phyloP scores from a whole-genome alignment of 257 asterid species.

The Solanum gandarillasii region DNA sequence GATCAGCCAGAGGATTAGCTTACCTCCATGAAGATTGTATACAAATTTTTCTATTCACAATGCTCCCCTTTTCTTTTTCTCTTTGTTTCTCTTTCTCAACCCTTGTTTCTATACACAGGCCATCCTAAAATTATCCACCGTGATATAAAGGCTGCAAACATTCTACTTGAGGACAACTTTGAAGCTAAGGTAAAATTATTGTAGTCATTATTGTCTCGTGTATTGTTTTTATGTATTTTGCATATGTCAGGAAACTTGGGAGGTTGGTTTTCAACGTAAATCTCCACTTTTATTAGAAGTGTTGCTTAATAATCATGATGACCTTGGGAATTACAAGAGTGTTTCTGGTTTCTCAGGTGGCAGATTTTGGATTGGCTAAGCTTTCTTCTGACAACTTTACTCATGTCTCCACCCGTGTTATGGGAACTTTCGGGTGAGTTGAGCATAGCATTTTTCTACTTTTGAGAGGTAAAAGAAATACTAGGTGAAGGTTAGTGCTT shows the following conservation, averaged over 20 bases:
- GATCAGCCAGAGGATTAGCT: conserved; percentile 91
- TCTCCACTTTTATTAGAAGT: background rate
- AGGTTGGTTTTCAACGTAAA: background rate
- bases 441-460: background rate
- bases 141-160: conserved; percentile 46
- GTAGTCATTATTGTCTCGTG: background rate
- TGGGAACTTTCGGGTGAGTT: conserved; percentile 94
- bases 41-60: background rate
- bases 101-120: conserved; percentile 17
- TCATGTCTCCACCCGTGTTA: conserved; percentile 95
- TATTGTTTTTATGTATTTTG: background rate
- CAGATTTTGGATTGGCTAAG: conserved; percentile 94
- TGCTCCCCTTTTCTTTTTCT: background rate
- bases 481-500: background rate
- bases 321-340: background rate
- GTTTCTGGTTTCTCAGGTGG: conserved; percentile 42
- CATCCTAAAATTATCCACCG: conserved; percentile 48
- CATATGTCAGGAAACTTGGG: background rate
- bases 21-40: conserved; percentile 92
- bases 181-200: conserved; percentile 39
- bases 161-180: conserved; percentile 34
- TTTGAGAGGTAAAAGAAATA: background rate
- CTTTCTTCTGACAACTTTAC: conserved; percentile 74
- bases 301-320: background rate
- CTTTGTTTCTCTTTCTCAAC: background rate